Evolutionary conservation across 805 yeast genomes (phyloP).

Genomic region (Hyphopichia homilentoma): DNA sequence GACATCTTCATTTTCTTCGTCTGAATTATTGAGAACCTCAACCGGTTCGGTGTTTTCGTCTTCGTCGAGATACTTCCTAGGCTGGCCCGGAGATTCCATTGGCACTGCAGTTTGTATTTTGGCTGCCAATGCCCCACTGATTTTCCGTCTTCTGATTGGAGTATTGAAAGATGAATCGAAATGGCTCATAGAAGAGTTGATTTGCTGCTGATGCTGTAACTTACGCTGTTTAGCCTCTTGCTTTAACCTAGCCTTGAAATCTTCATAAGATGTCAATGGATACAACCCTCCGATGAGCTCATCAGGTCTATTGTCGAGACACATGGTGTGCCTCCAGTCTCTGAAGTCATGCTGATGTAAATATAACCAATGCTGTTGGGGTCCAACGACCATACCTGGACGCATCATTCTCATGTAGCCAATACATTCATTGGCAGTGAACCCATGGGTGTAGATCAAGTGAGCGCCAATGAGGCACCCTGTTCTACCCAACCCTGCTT

Average conservation of each 20-base stretch:
- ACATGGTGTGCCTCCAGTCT: conserved; percentile 94
- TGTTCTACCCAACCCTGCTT: conserved; percentile 96
- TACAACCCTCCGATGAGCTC: conserved; percentile 64
- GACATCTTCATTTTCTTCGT: conserved; percentile 30
- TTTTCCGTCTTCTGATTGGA: conserved; percentile 66
- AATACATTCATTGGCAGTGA: conserved; percentile 95
- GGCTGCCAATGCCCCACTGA: conserved; percentile 64
- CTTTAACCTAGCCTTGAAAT: conserved; percentile 52
- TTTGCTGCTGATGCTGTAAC: conserved; percentile 28
- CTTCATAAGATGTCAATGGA: conserved; percentile 60
- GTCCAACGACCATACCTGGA: conserved; percentile 99
- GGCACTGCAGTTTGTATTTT: conserved; percentile 81
- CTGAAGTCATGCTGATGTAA: conserved; percentile 93
- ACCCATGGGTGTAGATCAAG: conserved; percentile 91
- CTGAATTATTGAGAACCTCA: conserved; percentile 40
- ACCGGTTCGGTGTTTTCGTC: conserved; percentile 24
- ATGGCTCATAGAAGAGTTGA: conserved; percentile 26
- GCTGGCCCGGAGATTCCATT: conserved; percentile 93
- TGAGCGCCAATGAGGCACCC: conserved; percentile 98
- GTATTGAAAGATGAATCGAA: conserved; percentile 57
- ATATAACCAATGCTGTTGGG: conserved; percentile 98
- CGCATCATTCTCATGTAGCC: conserved; percentile 94
- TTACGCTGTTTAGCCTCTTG: conserved; percentile 38
- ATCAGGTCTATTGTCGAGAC: conserved; percentile 64
- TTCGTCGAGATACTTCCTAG: conserved; percentile 61